Percentiles rank a stretch among this genome's conserved stretches.
phyloP scores from a whole-genome alignment of 331 rosid genomes.

The Prunus yedoensis region DNA sequence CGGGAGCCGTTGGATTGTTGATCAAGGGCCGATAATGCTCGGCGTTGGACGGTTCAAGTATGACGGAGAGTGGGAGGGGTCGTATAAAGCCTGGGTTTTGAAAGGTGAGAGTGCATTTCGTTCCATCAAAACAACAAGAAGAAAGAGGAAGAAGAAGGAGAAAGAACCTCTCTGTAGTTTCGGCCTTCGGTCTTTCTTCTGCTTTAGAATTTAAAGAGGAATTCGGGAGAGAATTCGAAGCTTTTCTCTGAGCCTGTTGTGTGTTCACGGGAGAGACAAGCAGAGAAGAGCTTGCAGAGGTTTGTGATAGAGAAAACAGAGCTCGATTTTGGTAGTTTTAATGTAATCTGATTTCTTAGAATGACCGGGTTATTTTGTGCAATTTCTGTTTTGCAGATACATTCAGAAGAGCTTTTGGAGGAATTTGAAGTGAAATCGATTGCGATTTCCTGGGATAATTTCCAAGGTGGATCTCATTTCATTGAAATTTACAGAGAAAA shows the following conservation, averaged over 20 bases:
- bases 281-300: slow-evolving; percentile 28
- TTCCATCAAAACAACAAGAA: slow-evolving; percentile 33
- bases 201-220: slow-evolving; percentile 11
- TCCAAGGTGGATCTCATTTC: slow-evolving; percentile 28
- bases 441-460: slow-evolving; percentile 10
- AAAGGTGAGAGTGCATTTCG: slow-evolving; percentile 51
- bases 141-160: slow-evolving; percentile 25
- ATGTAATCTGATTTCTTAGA: slow-evolving; percentile 1
- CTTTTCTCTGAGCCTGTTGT: neutral
- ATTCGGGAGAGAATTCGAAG: slow-evolving; percentile 24
- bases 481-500: slow-evolving; percentile 22
- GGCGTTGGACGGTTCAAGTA: slow-evolving; percentile 41
- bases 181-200: slow-evolving; percentile 13
- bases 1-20: slow-evolving; percentile 38
- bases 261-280: no score
- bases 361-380: slow-evolving; percentile 8
- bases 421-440: slow-evolving; percentile 24
- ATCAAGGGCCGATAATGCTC: slow-evolving; percentile 41
- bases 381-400: slow-evolving; percentile 30
- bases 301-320: slow-evolving; percentile 19
- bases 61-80: slow-evolving; percentile 41
- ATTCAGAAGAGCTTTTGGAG: slow-evolving; percentile 18
- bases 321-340: slow-evolving; percentile 22
- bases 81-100: slow-evolving; percentile 43
- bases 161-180: slow-evolving; percentile 24